Evolutionary conservation across 495 filamentous ascomycete genomes (phyloP).

Genomic region (Neurospora tetraspora): DNA sequence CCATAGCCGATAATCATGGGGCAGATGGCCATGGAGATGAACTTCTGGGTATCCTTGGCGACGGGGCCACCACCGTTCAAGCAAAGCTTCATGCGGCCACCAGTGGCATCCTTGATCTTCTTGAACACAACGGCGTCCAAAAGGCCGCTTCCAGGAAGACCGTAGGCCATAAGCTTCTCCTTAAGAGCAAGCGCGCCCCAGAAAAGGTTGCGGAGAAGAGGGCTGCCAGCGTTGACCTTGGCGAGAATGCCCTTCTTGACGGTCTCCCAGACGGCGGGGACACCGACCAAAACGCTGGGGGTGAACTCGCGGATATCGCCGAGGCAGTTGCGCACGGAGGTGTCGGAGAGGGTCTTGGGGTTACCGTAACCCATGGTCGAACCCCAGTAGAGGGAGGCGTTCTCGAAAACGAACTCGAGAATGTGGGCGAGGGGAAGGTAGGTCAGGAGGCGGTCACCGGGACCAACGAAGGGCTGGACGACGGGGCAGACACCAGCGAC

Average conservation of each 20-base stretch:
- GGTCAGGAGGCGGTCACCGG: slow-evolving; percentile 78
- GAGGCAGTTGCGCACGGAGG: slow-evolving; percentile 83
- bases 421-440: slow-evolving; percentile 95
- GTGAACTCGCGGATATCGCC: slow-evolving; percentile 93
- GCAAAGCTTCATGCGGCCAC: slow-evolving; percentile 67
- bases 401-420: slow-evolving; percentile 96
- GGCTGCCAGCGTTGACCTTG: slow-evolving; percentile 69
- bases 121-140: slow-evolving; percentile 77
- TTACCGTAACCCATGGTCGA: slow-evolving; percentile 96
- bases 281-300: slow-evolving; percentile 85
- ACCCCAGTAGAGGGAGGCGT: slow-evolving; percentile 85
- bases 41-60: slow-evolving; percentile 75
- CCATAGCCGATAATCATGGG: slow-evolving; percentile 94
- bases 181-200: slow-evolving; percentile 87
- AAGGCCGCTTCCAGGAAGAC: slow-evolving; percentile 63
- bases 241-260: slow-evolving; percentile 94
- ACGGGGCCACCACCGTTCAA: slow-evolving; percentile 85
- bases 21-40: slow-evolving; percentile 79
- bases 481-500: slow-evolving; percentile 83
- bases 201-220: slow-evolving; percentile 73
- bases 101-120: slow-evolving; percentile 86
- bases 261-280: slow-evolving; percentile 94
- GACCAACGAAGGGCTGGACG: slow-evolving; percentile 73
- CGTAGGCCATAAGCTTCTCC: slow-evolving; percentile 61
- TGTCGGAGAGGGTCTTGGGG: slow-evolving; percentile 83